Conservation (phyloP, 2,329 filamentous ascomycete species). For the Teratosphaeria gauchensis region DNA sequence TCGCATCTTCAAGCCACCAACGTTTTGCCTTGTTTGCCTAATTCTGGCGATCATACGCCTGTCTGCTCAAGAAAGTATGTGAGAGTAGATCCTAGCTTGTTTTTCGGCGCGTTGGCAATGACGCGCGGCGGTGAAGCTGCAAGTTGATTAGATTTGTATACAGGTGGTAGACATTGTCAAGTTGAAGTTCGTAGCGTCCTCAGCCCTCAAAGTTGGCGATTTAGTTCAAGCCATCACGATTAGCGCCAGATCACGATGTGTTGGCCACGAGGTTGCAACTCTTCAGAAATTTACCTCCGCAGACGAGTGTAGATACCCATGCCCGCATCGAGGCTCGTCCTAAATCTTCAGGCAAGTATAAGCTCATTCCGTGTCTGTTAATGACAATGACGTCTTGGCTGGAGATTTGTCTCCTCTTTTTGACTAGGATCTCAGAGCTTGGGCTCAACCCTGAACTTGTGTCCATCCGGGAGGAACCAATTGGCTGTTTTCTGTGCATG, state of each 20-base stretch:
- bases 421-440: constrained; percentile 1
- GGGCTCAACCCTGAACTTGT: constrained; percentile 12
- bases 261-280: background rate
- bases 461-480: constrained; percentile 23
- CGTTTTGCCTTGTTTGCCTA: background rate
- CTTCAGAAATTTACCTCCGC: background rate
- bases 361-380: too few relatives aligned
- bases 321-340: background rate
- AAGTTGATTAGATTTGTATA: background rate
- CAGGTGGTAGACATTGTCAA: background rate
- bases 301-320: background rate
- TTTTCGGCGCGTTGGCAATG: background rate
- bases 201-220: background rate
- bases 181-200: background rate
- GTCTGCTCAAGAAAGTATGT: background rate
- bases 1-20: background rate
- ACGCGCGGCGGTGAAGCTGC: background rate
- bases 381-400: too few relatives aligned
- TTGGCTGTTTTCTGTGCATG: constrained; percentile 26
- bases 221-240: background rate
- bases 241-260: background rate
- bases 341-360: too few relatives aligned
- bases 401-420: too few relatives aligned
- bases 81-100: background rate
- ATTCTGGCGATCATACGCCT: background rate